A percentile compares a stretch with the other conserved stretches of the same genome.
phyloP scores from a whole-genome alignment of 106 monocot species.

The Dendrobium catenatum region DNA sequence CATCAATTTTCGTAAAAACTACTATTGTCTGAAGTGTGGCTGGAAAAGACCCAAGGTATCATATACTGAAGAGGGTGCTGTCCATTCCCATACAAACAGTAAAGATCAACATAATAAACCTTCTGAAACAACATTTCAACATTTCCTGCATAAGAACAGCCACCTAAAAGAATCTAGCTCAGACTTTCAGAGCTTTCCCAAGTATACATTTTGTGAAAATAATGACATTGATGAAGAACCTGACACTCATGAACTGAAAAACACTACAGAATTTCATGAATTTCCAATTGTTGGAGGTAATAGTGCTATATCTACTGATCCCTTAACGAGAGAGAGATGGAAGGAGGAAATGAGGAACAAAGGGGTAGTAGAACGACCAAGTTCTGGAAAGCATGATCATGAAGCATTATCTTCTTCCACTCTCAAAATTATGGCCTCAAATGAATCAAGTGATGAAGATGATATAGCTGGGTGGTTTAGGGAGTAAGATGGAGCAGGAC shows the following conservation, averaged over 20 bases:
- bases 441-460: slow-evolving; percentile 39
- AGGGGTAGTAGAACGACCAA: background rate
- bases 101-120: slow-evolving; percentile 1
- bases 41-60: slow-evolving; percentile 77
- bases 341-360: slow-evolving; percentile 39
- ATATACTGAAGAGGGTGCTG: slow-evolving; percentile 2
- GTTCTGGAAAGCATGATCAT: slow-evolving; percentile 2
- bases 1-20: slow-evolving; percentile 73
- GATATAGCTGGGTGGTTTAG: slow-evolving; percentile 59
- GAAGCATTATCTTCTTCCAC: background rate
- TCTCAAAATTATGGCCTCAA: background rate
- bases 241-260: background rate
- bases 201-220: slow-evolving; percentile 4
- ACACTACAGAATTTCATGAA: slow-evolving; percentile 14
- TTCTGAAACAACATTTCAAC: slow-evolving; percentile 16
- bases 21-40: slow-evolving; percentile 67
- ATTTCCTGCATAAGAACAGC: slow-evolving; percentile 5
- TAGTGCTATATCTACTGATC: slow-evolving; percentile 37
- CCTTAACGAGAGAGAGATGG: slow-evolving; percentile 31
- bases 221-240: background rate
- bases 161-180: slow-evolving; percentile 9
- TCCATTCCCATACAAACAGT: background rate
- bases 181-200: slow-evolving; percentile 25
- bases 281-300: slow-evolving; percentile 63
- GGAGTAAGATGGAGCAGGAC: slow-evolving; percentile 4